Evolutionary conservation across 352 stramenopile genomes (phyloP), one percentile per base, ranked within the genome.

Genomic region (Globisporangium canariense): DNA sequence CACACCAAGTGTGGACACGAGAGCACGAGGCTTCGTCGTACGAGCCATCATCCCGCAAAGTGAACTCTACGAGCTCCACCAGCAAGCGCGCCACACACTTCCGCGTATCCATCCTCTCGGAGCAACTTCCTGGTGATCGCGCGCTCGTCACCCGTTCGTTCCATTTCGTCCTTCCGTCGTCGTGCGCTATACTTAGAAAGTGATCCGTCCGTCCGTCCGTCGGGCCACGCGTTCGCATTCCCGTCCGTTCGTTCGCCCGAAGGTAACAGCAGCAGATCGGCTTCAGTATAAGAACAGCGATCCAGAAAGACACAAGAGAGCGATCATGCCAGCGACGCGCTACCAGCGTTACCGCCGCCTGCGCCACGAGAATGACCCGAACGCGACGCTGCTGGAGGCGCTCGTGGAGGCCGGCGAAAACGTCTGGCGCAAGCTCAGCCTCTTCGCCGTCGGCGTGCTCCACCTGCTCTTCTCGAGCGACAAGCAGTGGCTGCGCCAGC

Each of bases 401-500:
- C 50, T 65, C 10, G 32, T 75, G 49, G 66, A 81, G 22, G 79
- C 78, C 7, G 28, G 70, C 1, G 67, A 80, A 49, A 75, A 84
- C 53, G 69, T 90, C 11, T 76, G 66, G 65, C 79, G 79, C 73
- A 93, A 93, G 69, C 20, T 86, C 20, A 76, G 88, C 67, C 77
- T 93, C 14, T 86, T 89, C 54, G 56, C 69, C 4, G 30, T 93
- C 14, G 84, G 76, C 5, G 38, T 83, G 22, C 69, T 91, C 20
- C 84, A 93, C 52, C 64, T 93, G 32, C 68, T 91, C 34, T 91
- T 93, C 69, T 93, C 84, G 9, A 89, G 74, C 53, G 84, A 93
- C 73, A 75, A 85, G 52, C 73, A 74, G 9, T 84, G 81, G 73
- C 66, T 76, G 2, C 14, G n/a, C 9, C 36, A 51, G 20, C 18